Base-by-base conservation (phyloP, 129 eudicot genomes). In the Escallonia herrerae region DNA sequence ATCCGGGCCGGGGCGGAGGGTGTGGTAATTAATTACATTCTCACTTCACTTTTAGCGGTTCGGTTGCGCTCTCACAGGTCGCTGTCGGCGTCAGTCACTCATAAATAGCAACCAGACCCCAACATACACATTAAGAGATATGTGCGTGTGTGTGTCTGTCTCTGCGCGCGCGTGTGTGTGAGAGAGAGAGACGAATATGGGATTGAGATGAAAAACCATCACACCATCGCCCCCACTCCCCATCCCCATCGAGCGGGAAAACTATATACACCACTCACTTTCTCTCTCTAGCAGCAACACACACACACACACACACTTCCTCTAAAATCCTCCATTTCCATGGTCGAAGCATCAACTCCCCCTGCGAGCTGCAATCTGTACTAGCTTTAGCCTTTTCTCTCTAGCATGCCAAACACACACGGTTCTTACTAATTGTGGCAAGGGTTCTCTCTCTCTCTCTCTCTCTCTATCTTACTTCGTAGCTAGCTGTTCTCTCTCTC, bases 241-340 rank as follows among this genome's bases (percentile, higher is more conserved):
- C 38, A 55, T 55, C 59, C 3, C 39, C 58, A 52, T 38, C 58
- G 68, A 64, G 68, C 68, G 68, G 68, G 68, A 64, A 64, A 50
- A 10, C 48, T 38, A 37, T 1, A 38, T 2, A 38, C 11, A n/a
- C 11, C 39, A 11, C 56, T 9, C 67, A 10, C 53, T 37, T 43
- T 15, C 43, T 15, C 56, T 46, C 56, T 11, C 43, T 46, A n/a
- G n/a, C n/a, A n/a, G n/a, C n/a, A n/a, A n/a, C n/a, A n/a, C n/a
- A n/a, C n/a, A n/a, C n/a, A n/a, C n/a, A n/a, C 33, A 22, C 33
- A 22, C 33, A 22, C 65, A 13, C 65, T 60, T n/a, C n/a, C n/a
- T n/a, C n/a, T n/a, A 14, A 4, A n/a, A 33, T 4, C 22, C n/a
- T 15, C 39, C 22, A 61, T n/a, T 62, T 22, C 5, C 65, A 3